Base-by-base conservation (phyloP, 208 protist species). In the Trypanosoma theileri region DNA sequence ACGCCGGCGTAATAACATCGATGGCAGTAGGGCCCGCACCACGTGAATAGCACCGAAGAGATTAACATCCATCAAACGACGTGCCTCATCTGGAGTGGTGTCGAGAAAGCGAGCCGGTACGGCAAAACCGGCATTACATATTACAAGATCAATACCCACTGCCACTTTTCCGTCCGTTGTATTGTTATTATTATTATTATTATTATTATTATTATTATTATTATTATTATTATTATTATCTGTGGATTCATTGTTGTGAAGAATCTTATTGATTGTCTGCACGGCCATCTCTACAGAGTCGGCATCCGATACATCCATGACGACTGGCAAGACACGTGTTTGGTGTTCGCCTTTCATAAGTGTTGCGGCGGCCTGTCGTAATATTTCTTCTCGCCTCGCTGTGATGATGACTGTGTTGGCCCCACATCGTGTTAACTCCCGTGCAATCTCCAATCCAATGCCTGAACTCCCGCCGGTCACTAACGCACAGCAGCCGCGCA, bases 61-160 rank as follows among this genome's bases (percentile, higher is more conserved):
- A 79, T 98, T 97, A 16, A 91, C 71, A 48, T 96, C 71, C 89
- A 98, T 93, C 82, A 92, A 89, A 40, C 69, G 44, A 58, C 79
- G 59, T 1, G 79, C 88, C 44, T 94, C 78, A 31, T 56, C 56
- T 45, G 84, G 69, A 2, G 82, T 70, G 66, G 80, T 81, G 56
- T 96, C 85, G 13, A 91, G 22, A 75, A 96, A 95, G 31, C 92
- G 92, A 16, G 79, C 71, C 8, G 93, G 93, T 55, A 87, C 62
- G 11, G 90, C 80, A 52, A 92, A 88, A 26, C 93, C 93, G 26
- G 92, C 92, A 62, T 84, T 90, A 78, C 85, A 91, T 62, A 96
- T 84, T 21, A 97, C 69, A 11, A 93, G 75, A 67, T 93, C 71
- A 11, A 93, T 73, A 67, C 92, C 82, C 46, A 94, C 56, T 26